These are phyloP conservation scores for Venustampulla echinocandica DNA, from an alignment of 495 filamentous ascomycete genomes.

Conservation along the genomic window DNA sequence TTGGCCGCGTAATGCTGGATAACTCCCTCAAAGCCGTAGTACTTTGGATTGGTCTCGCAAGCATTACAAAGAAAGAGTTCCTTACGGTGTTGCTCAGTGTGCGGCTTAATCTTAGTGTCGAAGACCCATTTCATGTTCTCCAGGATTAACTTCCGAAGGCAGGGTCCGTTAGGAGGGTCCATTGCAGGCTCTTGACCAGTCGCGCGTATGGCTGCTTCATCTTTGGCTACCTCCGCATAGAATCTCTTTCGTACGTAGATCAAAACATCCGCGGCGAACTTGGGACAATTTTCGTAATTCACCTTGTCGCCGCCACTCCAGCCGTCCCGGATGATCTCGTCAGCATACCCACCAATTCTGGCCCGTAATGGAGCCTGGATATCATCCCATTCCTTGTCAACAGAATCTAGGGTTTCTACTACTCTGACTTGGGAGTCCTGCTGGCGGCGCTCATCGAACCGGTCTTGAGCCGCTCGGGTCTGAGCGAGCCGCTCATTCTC, in stretches of 20 bases:
- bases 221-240: constrained; percentile 47
- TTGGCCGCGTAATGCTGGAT: constrained; percentile 77
- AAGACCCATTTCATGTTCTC: constrained; percentile 84
- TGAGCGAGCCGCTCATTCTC: constrained; percentile 38
- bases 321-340: constrained; percentile 50
- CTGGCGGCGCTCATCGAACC: constrained; percentile 29
- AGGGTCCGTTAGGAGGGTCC: constrained; percentile 45
- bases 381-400: constrained; percentile 61
- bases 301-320: constrained; percentile 51
- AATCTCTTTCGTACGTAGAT: constrained; percentile 52
- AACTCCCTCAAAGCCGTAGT: constrained; percentile 65
- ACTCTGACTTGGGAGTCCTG: constrained; percentile 36
- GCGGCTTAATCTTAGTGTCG: constrained; percentile 61
- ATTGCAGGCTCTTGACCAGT: constrained; percentile 30
- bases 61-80: constrained; percentile 69
- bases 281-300: constrained; percentile 47
- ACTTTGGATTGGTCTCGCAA: constrained; percentile 52
- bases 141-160: constrained; percentile 52
- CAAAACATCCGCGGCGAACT: constrained; percentile 60
- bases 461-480: constrained; percentile 34
- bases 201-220: constrained; percentile 35
- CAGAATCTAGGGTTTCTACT: constrained; percentile 45
- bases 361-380: constrained; percentile 53
- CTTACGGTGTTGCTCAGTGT: constrained; percentile 50
- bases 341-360: constrained; percentile 49